Percentiles rank a stretch among this genome's conserved stretches.
phyloP scores from a whole-genome alignment of 257 asterid genomes.

The Fraxinus americana region DNA sequence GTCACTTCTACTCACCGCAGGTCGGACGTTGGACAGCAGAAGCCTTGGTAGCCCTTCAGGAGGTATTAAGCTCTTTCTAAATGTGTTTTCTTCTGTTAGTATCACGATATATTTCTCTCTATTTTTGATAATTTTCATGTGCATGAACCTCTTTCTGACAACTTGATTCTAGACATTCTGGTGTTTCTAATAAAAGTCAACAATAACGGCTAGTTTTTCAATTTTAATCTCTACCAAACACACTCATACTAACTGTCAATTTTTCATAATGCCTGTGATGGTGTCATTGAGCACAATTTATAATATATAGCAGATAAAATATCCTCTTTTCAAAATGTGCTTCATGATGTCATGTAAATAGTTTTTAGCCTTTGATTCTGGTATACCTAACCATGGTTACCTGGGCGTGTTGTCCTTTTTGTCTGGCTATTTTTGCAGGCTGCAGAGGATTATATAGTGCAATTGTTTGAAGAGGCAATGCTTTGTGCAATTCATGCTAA shows the following conservation, averaged over 20 bases:
- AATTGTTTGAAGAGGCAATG: constrained; percentile 80
- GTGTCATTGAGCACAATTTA: background rate
- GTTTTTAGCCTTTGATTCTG: constrained; percentile 2
- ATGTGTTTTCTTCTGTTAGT: background rate
- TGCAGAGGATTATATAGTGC: constrained; percentile 72
- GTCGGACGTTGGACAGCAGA: constrained; percentile 88
- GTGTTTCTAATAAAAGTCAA: background rate
- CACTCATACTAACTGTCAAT: background rate
- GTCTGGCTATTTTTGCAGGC: constrained; percentile 50
- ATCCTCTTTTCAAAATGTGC: background rate
- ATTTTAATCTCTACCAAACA: too few species aligned
- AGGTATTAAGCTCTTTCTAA: constrained; percentile 53
- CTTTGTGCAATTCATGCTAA: constrained; percentile 92
- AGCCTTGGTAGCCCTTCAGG: constrained; percentile 84
- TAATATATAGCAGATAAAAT: background rate
- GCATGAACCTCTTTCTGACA: constrained; percentile 21
- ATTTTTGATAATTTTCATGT: background rate
- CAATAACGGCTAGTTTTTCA: too few species aligned
- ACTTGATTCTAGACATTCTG: constrained; percentile 19
- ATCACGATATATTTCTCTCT: background rate
- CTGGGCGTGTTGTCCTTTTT: constrained; percentile 5
- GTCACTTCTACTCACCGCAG: constrained; percentile 46
- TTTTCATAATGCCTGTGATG: constrained; percentile 3
- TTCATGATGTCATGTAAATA: background rate
- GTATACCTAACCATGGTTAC: constrained; percentile 9